A percentile compares a stretch with the other conserved stretches of the same genome.
phyloP scores from a whole-genome alignment of 2,329 filamentous ascomycete species.

The Westerdykella ornata region DNA sequence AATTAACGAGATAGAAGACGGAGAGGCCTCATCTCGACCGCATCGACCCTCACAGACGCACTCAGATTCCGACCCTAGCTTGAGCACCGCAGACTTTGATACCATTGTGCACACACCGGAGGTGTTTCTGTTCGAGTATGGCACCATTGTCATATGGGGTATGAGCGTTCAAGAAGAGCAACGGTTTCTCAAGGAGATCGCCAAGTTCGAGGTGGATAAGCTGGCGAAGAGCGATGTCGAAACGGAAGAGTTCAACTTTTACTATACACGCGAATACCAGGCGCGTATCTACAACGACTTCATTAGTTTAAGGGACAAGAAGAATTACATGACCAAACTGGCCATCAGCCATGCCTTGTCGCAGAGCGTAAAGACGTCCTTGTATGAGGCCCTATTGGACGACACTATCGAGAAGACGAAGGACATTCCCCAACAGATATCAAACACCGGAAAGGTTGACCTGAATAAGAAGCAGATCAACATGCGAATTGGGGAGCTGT shows the following conservation, averaged over 20 bases:
- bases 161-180: conserved; percentile 89
- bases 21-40: conserved; percentile 19
- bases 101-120: conserved; percentile 86
- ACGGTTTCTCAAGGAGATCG: conserved; percentile 84
- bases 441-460: conserved; percentile 83
- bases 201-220: conserved; percentile 90
- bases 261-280: conserved; percentile 97
- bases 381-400: conserved; percentile 92
- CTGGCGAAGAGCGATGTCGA: conserved; percentile 83
- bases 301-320: conserved; percentile 87
- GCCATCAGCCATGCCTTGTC: conserved; percentile 93
- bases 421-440: conserved; percentile 87
- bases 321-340: conserved; percentile 96
- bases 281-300: conserved; percentile 99
- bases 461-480: conserved; percentile 88
- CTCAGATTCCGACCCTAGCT: conserved; percentile 27
- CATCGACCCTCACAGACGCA: conserved; percentile 21
- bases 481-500: conserved; percentile 98
- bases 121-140: conserved; percentile 94
- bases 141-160: conserved; percentile 96
- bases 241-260: conserved; percentile 98
- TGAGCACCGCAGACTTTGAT: conserved; percentile 65
- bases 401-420: conserved; percentile 91
- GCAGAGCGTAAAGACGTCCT: conserved; percentile 94
- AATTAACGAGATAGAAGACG: conserved; percentile 16